Evolutionary conservation across 352 stramenopile genomes (phyloP), one percentile per base, ranked within the genome.

Genomic region (Phytophthora vignae): DNA sequence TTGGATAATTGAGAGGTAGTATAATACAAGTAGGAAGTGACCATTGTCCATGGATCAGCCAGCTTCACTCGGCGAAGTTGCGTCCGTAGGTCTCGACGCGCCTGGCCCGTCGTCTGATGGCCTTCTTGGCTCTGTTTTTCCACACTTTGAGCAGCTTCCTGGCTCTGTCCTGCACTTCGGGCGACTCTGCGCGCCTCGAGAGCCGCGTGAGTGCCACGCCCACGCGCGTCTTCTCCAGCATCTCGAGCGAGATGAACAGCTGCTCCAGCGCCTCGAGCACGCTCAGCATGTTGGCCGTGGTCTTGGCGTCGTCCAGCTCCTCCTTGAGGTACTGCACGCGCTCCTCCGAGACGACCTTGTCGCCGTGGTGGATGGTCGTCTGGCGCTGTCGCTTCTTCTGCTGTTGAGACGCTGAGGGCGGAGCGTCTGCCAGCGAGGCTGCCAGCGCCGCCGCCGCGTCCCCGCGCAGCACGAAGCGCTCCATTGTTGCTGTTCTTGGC

Each of bases 181-280:
- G 60, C 70, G 50, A 27, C 8, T 73, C 55, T 7, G 80, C 57
- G n/a, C 80, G 66, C 14, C 78, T 66, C 7, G 50, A 73, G 0
- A 88, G 52, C 5, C 76, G 64, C 29, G 77, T 81, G 19, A 88
- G 78, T 1, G 80, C 59, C 5, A 81, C 73, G 0, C 82, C 82
- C 40, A 90, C 67, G 33, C 69, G 56, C 17, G 85, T 95, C 73
- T 95, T 90, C 71, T 95, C 88, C 48, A 95, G 68, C 76, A 95
- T 91, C 67, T 95, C 88, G 19, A 95, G 81, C 53, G 88, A 95
- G 33, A 95, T 76, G 67, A 92, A 95, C 19, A 90, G 69, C 49
- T 76, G 60, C 50, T 91, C 85, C n/a, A 95, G 73, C 48, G 75
- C 78, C 11, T 84, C 74, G 11, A 95, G 60, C 1, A 89, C 60